Evolutionary conservation across 169 alveolate genomes (phyloP).

Genomic region (Plasmodium malariae): DNA sequence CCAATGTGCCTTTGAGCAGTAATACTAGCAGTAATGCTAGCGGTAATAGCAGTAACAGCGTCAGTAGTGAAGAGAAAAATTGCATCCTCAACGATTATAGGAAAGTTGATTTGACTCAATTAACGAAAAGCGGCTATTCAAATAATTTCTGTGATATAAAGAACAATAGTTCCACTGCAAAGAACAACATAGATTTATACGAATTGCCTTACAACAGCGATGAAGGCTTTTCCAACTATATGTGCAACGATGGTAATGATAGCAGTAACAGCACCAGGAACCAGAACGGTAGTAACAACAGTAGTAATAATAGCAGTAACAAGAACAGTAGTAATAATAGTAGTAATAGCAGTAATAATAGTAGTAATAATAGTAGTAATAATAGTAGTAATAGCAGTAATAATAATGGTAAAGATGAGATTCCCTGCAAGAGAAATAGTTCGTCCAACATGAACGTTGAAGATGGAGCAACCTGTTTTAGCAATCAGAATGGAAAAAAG

Average conservation of each 20-base stretch:
- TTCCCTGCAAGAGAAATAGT: background rate
- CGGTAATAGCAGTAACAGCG: background rate
- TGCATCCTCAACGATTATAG: background rate
- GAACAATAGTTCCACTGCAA: background rate
- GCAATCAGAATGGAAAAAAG: constrained; percentile 11
- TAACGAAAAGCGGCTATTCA: background rate
- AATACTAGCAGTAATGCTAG: background rate
- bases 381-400: background rate
- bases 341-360: background rate
- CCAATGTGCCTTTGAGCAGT: background rate
- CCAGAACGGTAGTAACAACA: background rate
- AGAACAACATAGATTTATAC: constrained; percentile 14
- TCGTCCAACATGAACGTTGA: background rate
- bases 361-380: background rate
- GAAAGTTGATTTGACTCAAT: background rate
- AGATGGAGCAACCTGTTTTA: background rate
- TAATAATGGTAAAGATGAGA: background rate
- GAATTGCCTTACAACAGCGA: constrained; percentile 37
- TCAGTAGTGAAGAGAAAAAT: background rate
- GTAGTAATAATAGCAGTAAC: background rate
- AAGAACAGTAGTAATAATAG: background rate
- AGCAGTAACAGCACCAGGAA: background rate
- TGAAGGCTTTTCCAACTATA: constrained; percentile 20
- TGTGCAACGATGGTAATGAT: background rate
- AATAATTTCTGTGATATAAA: background rate